Conservation (phyloP, 371 early-diverging fungal species). For the Apophysomyces elegans region DNA sequence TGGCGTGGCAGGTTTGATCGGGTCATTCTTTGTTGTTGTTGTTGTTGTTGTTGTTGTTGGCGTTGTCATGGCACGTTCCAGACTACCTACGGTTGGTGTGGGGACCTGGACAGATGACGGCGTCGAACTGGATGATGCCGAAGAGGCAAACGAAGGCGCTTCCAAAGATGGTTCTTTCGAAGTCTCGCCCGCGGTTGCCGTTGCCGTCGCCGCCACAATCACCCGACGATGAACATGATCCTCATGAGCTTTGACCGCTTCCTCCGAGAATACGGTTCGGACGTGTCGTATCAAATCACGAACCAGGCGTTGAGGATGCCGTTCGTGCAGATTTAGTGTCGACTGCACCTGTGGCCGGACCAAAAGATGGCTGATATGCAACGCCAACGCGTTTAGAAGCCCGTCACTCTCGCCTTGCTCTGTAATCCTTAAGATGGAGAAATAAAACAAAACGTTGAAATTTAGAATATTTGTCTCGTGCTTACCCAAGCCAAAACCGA, state of each 20-base stretch:
- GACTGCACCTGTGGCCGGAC: slow-evolving; percentile 61
- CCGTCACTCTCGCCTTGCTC: slow-evolving; percentile 7
- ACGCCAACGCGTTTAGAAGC: slow-evolving; percentile 23
- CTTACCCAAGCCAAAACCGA: no score
- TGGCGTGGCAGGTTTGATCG: slow-evolving; percentile 12
- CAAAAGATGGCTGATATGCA: slow-evolving; percentile 57
- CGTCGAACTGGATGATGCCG: slow-evolving; percentile 12
- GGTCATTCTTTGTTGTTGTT: neutral
- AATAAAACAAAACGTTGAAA: neutral
- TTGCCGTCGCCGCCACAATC: slow-evolving; percentile 22
- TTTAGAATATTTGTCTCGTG: neutral
- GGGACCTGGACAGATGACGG: neutral
- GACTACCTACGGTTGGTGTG: slow-evolving; percentile 3
- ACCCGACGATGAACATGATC: slow-evolving; percentile 32
- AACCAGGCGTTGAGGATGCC: slow-evolving; percentile 59
- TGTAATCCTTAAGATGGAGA: neutral
- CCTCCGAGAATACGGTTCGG: slow-evolving; percentile 34
- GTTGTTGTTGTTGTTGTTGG: slow-evolving; percentile 1
- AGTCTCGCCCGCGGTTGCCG: slow-evolving; percentile 7
- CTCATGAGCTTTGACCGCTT: slow-evolving; percentile 31
- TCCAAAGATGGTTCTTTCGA: slow-evolving; percentile 15
- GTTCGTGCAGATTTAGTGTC: slow-evolving; percentile 58
- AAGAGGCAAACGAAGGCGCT: slow-evolving; percentile 19
- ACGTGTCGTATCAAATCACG: slow-evolving; percentile 55
- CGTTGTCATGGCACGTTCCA: neutral